phyloP scores from a whole-genome alignment of 176 grass and related monocot genomes.

The Rhynchospora breviuscula region DNA sequence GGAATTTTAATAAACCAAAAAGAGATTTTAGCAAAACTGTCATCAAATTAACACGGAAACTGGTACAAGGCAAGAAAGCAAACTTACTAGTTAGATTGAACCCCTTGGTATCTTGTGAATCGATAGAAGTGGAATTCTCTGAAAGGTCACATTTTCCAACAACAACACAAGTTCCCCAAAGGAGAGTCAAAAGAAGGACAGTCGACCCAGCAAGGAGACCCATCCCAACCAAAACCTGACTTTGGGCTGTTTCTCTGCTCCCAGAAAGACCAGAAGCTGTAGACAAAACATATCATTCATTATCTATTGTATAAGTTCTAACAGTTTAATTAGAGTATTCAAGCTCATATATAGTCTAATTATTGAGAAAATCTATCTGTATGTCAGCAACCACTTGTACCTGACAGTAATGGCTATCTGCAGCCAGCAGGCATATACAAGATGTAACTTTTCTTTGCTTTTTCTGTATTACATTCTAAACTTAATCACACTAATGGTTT shows the following conservation, averaged over 20 bases:
- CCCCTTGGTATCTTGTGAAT: slow-evolving; percentile 51
- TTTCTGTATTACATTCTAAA: neutral
- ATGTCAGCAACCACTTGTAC: neutral
- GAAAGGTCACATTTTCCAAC: slow-evolving; percentile 73
- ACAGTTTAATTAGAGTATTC: neutral
- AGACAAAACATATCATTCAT: slow-evolving; percentile 3
- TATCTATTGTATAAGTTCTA: neutral
- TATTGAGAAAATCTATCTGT: neutral
- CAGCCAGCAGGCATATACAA: too few relatives aligned
- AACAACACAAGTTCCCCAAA: slow-evolving; percentile 89
- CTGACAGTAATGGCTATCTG: neutral
- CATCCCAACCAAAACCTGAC: slow-evolving; percentile 92
- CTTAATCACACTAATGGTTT: neutral
- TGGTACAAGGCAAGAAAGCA: neutral
- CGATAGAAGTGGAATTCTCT: slow-evolving; percentile 49
- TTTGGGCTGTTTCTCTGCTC: slow-evolving; percentile 80
- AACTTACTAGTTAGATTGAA: slow-evolving; percentile 66
- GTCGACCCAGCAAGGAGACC: slow-evolving; percentile 89
- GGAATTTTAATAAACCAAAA: neutral
- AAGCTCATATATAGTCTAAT: neutral
- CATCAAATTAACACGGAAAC: neutral
- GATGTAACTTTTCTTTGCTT: too few relatives aligned
- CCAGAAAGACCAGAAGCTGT: slow-evolving; percentile 88
- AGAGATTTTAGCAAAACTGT: neutral
- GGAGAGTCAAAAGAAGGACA: slow-evolving; percentile 72